Percentiles rank a stretch among this genome's conserved stretches.
These are phyloP conservation scores for Pholiota microspora DNA, from an alignment of 768 basidiomycete genomes.

Conservation along the genomic window DNA sequence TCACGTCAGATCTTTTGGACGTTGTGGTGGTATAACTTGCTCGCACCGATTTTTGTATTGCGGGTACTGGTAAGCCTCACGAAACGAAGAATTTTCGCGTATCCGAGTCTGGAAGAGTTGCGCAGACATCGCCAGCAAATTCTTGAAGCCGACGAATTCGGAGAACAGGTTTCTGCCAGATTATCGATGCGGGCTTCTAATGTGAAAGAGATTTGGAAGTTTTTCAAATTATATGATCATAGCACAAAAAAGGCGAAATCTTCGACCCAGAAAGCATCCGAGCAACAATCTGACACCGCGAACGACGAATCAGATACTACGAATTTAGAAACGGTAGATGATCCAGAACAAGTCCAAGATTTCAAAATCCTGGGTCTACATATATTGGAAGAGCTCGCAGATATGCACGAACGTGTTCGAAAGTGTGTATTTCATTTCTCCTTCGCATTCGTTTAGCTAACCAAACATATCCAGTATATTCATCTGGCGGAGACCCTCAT, in stretches of 20 bases:
- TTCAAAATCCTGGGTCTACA: slow-evolving; percentile 41
- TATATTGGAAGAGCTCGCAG: slow-evolving; percentile 46
- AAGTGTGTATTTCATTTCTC: slow-evolving; percentile 42
- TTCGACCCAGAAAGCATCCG: slow-evolving; percentile 17
- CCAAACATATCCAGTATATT: slow-evolving; percentile 43
- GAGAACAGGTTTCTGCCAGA: slow-evolving; percentile 43
- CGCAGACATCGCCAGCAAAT: slow-evolving; percentile 50
- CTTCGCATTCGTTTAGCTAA: slow-evolving; percentile 1
- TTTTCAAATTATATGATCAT: slow-evolving; percentile 43
- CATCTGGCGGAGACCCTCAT: slow-evolving; percentile 58
- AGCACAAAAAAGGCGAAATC: slow-evolving; percentile 32
- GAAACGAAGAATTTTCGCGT: slow-evolving; percentile 46
- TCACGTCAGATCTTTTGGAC: slow-evolving; percentile 56
- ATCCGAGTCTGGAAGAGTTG: slow-evolving; percentile 55
- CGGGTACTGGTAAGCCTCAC: slow-evolving; percentile 47
- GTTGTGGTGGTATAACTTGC: slow-evolving; percentile 58
- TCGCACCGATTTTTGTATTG: slow-evolving; percentile 50
- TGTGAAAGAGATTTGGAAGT: slow-evolving; percentile 50
- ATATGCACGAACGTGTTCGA: slow-evolving; percentile 61
- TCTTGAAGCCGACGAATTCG: slow-evolving; percentile 48
- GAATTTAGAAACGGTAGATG: slow-evolving; percentile 29
- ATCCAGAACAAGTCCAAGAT: slow-evolving; percentile 36
- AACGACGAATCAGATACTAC: slow-evolving; percentile 17
- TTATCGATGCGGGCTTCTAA: slow-evolving; percentile 46
- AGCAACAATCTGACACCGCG: neutral